Base-by-base conservation (phyloP, 202 grass and related monocot genomes). In the Hordeum pubiflorum region DNA sequence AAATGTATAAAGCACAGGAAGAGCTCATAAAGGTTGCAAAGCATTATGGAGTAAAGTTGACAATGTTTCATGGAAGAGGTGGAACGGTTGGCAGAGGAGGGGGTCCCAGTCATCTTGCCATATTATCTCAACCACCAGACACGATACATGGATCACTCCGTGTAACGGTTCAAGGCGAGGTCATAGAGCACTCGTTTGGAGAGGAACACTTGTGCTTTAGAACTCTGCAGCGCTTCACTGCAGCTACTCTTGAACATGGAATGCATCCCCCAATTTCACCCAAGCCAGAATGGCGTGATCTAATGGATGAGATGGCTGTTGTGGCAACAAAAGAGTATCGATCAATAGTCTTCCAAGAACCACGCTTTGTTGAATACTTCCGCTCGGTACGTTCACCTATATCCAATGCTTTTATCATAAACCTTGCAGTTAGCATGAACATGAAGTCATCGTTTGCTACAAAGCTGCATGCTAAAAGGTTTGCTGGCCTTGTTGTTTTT, bases 291-390 rank as follows among this genome's bases (percentile, higher is more conserved):
- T 98, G 95, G 95, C 92, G 92, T 82, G 88, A 84, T 33, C 38
- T 98, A 70, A 91, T 98, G 95, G 95, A 98, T 77, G 90, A 98
- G 83, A 94, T 98, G 90, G 92, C 95, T 26, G 52, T 91, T 34
- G 90, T 88, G 43, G 86, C 95, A 76, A 95, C 95, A 75, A 74
- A 93, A 27, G 95, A 93, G 74, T 98, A 98, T 83, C 86, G 90
- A 63, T 93, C 95, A 10, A 91, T 98, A 10, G 90, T 98, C 69
- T 98, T 98, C 84, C 73, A 95, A 80, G 95, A 98, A 76, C 88
- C 92, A 75, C 90, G 90, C 76, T 98, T 98, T 74, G 95, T 98
- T 48, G 95, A 98, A 86, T 98, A 98, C 81, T 98, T 98, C 90
- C 87, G 92, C 72, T 93, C 89, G 20, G 95, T 98, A 86, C 74